phyloP scores from a whole-genome alignment of 345 rosid genomes.

The Arabidopsis thaliana region TAIR10.1 NC_003071.7:242501-243000 shows the following conservation, averaged over 20 bases:
- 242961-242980: no score
- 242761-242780: constrained; percentile 81
- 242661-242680: not conserved
- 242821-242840: constrained; percentile 64
- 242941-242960: constrained; percentile 1
- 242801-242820: constrained; percentile 67
- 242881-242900: no score
- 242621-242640: constrained; percentile 62
- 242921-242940: no score
- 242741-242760: constrained; percentile 53
- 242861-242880: not conserved
- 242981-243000: not conserved
- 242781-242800: constrained; percentile 85
- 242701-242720: constrained; percentile 1
- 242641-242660: constrained; percentile 1
- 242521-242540: constrained; percentile 53
- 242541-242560: constrained; percentile 61
- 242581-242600: constrained; percentile 91
- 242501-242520: constrained; percentile 66
- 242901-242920: not conserved
- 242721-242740: constrained; percentile 53
- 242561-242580: constrained; percentile 65
- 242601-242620: constrained; percentile 73
- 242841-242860: not conserved
- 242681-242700: not conserved